Conservation (phyloP, 129 eudicot genomes). For the Flaveria robusta region DNA sequence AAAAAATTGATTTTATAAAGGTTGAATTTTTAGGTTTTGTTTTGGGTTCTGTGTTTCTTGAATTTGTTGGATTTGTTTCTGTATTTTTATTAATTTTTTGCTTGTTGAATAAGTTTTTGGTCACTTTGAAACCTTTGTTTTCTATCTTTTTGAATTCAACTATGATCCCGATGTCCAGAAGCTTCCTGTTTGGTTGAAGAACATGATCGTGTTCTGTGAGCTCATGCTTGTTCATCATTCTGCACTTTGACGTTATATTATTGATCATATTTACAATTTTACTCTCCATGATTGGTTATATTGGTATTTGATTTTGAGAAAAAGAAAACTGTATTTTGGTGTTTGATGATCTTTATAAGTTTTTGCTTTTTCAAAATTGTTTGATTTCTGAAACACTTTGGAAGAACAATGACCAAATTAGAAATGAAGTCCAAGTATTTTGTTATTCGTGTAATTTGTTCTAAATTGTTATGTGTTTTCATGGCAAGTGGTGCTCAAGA, state of each 20-base stretch:
- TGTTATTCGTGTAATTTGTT: neutral
- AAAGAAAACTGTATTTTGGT: neutral
- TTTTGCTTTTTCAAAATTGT: neutral
- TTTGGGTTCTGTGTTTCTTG: slow-evolving; percentile 18
- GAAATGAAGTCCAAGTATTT: neutral
- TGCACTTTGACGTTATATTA: slow-evolving; percentile 2
- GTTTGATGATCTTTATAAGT: neutral
- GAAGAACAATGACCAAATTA: neutral
- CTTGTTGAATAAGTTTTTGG: neutral
- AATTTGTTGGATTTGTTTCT: slow-evolving; percentile 1
- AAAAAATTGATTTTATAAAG: neutral
- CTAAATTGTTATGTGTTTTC: slow-evolving; percentile 15
- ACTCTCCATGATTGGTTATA: neutral
- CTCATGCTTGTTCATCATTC: slow-evolving; percentile 20
- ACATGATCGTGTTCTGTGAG: neutral
- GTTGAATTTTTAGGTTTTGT: neutral
- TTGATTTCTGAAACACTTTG: neutral
- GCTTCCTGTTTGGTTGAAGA: slow-evolving; percentile 1
- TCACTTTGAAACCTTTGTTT: neutral
- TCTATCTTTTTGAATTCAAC: slow-evolving; percentile 1
- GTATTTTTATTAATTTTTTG: neutral
- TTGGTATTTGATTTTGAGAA: too few species aligned
- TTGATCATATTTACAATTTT: neutral
- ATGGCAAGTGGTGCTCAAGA: slow-evolving; percentile 21
- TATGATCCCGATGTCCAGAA: slow-evolving; percentile 26